Base-by-base conservation (phyloP, 75 land plant species). In the Larix kaempferi region DNA sequence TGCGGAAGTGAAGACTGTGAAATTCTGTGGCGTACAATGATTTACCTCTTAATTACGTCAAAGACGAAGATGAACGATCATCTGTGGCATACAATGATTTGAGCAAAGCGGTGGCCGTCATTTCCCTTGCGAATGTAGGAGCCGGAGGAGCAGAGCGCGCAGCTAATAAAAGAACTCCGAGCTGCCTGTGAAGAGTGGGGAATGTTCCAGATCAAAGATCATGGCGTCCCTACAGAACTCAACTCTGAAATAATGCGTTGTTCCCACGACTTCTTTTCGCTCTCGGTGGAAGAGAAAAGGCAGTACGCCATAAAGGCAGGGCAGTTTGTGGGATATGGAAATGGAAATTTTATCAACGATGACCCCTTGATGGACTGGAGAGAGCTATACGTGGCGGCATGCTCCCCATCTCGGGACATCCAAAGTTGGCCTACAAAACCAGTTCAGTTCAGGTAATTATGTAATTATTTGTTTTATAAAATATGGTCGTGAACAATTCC, bases 191-290 rank as follows among this genome's bases (percentile, higher is more conserved):
- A 37, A 6, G 55, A 74, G 33, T 74, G 59, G 76, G 76, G 76
- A 4, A 74, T 74, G 5, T 74, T 74, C 56, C 76, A 74, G 23
- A 41, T 76, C 13, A 55, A 59, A 14, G 77, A 76, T 27, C 77
- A 76, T 35, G 77, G 62, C 23, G 19, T 76, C 13, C 77, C 77
- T 5, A 76, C 1, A 2, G 33, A 27, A 5, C 19, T 76, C 3
- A 26, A 22, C 23, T 5, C 17, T 17, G 35, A 59, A 10, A 58
- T 76, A 3, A 58, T 58, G 77, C 8, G 7, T 2, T 17, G 7
- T 3, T 26, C 63, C 17, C 29, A 16, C 8, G 63, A 29, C 11
- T 76, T 76, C 63, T 76, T 76, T 41, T 2, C 41, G 0, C 41
- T 76, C 41, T 63, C 77, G 1, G 6, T 61, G 1, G 62, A 59